Evolutionary conservation across 2,329 filamentous ascomycete genomes (phyloP), one percentile per base, ranked within the genome.

Genomic region (Alternaria hordeiaustralica): DNA sequence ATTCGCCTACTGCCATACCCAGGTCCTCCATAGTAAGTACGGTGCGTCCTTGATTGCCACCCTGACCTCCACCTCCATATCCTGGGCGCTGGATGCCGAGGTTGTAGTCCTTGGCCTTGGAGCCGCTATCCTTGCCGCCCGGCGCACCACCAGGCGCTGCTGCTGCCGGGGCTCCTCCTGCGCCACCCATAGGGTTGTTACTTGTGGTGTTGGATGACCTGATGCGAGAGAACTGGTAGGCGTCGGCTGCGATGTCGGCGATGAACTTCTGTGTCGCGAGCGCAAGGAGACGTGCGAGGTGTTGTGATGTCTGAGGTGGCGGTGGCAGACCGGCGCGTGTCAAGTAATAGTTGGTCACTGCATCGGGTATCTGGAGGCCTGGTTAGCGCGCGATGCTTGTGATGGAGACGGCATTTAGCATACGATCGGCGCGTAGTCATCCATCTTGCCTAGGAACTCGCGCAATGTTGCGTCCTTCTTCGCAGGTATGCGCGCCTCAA

Each of bases 221-320:
- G 75, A 99, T 98, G 57, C 95, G 93, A 65, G 92, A 94, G 85
- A 97, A 98, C 82, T 99, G 96, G 81, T 99, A 99, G 3, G 96
- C 94, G 80, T 99, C 96, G 61, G 96, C 94, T 2, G 96, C 96
- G 69, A 99, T 93, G 80, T 99, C 96, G 63, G 96, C 94, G 74
- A 99, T 92, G 85, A 99, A 99, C 79, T 99, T 99, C 78, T 99
- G 96, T 0, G 96, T 97, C n/a, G 96, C 96, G 9, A 99, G 91
- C 3, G 96, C 95, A 46, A 99, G 91, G 4, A 99, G 91, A 51
- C 95, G 93, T 21, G 95, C 93, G 26, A 99, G 91, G 62, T 94
- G 93, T 20, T 91, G 91, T 74, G 97, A 93, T 56, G 94, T 97
- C 73, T 96, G 91, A 0, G 93, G 94, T 44, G 95, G 94, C 2